Evolutionary conservation across 805 yeast species (phyloP), one percentile per base, ranked within the genome.

Genomic region (Metschnikowia santaceciliae): DNA sequence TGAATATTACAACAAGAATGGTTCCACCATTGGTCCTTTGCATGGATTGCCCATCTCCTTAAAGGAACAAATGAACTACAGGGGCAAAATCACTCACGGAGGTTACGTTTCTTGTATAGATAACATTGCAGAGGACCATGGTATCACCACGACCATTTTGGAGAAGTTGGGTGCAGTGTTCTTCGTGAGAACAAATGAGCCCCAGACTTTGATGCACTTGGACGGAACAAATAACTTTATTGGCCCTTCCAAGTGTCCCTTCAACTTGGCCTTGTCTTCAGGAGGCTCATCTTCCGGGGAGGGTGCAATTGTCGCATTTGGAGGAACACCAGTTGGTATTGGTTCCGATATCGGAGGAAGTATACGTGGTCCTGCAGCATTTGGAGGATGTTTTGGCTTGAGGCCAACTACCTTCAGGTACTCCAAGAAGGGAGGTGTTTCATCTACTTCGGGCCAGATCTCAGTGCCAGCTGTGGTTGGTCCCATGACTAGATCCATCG

Each of bases 201-300:
- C 90, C 4, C 89, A 83, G 62, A 72, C 82, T 3, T 68, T 84
- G 63, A 84, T 84, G 90, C 88, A 84, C 58, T 68, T 82, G 61
- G 86, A 82, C 63, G 78, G 87, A 22, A 69, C 73, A 60, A 82
- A 83, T 64, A 80, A 80, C 67, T 73, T 84, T 60, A 75, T 72
- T 41, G 88, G 88, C 5, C 71, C 81, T 55, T 74, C 86, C 5
- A 71, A 78, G 61, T 84, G 84, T 61, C 80, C 87, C 0, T 67
- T 71, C 65, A 84, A 84, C 57, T 70, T 82, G 36, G 66, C 74
- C 23, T 70, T 83, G 52, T 78, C 86, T 17, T 75, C 86, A 2
- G 89, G 90, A 55, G 90, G 90, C n/a, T 81, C 86, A 0, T 81
- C 87, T 3, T 84, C 86, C 37, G 90, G 90, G 53, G 90, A 84